Conservation (phyloP, 129 eudicot species). For the Escallonia herrerae region DNA sequence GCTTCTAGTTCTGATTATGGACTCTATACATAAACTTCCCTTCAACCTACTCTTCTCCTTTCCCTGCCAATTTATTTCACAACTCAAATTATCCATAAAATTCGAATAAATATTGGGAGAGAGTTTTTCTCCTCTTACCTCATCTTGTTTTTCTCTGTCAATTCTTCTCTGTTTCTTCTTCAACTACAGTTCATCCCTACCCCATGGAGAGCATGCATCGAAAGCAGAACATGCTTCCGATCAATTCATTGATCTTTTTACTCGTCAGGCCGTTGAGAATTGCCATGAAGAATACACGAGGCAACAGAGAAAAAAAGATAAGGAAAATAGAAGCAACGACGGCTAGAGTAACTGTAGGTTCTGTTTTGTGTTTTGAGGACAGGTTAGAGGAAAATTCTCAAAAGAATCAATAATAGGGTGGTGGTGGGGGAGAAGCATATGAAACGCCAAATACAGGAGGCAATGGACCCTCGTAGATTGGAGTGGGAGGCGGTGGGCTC, state of each 20-base stretch:
- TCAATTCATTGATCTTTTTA: too few relatives aligned
- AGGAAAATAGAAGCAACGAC: slow-evolving; percentile 14
- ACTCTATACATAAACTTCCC: slow-evolving; percentile 67
- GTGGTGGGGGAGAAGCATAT: slow-evolving; percentile 83
- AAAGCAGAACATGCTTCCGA: not conserved
- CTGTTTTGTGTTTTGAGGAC: slow-evolving; percentile 22
- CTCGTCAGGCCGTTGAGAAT: slow-evolving; percentile 33
- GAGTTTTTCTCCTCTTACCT: slow-evolving; percentile 45
- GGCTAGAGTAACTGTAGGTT: slow-evolving; percentile 18
- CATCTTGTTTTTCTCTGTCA: slow-evolving; percentile 11
- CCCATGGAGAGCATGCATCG: not conserved
- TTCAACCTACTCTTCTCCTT: slow-evolving; percentile 36
- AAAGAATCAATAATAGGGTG: slow-evolving; percentile 88
- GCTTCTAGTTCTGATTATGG: slow-evolving; percentile 23
- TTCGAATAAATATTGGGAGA: slow-evolving; percentile 44
- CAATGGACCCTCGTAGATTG: slow-evolving; percentile 58
- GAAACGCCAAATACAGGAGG: slow-evolving; percentile 65
- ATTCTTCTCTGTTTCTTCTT: slow-evolving; percentile 12
- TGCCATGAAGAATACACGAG: not conserved
- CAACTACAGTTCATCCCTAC: not conserved
- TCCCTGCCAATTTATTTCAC: slow-evolving; percentile 65
- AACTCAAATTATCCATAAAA: slow-evolving; percentile 57
- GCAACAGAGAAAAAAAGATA: slow-evolving; percentile 12
- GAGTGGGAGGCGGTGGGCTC: slow-evolving; percentile 48
- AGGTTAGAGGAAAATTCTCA: slow-evolving; percentile 30